Base-by-base conservation (phyloP, 352 stramenopile species). In the Globisporangium nodosum region DNA sequence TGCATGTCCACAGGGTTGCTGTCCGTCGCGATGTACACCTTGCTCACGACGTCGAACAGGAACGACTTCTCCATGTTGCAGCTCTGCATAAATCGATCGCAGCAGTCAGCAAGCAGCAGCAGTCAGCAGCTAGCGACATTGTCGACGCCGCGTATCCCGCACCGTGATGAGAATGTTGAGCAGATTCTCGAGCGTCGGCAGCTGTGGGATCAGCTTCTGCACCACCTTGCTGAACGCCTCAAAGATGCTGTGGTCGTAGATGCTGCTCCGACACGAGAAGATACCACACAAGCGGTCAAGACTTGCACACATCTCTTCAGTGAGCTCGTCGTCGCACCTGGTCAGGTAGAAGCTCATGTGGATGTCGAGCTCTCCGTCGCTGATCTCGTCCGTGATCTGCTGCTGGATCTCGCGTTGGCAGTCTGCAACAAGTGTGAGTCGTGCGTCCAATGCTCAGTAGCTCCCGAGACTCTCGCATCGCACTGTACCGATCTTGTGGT, bases 31-130 rank as follows among this genome's bases (percentile, higher is more conserved):
- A 99, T 98, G 76, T 99, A 99, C 33, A 99, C 81, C 68, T 99
- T 99, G 76, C 88, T 98, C n/a, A 98, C 93, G 12, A 99, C 96
- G 72, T 99, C 96, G 63, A 98, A 98, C 40, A 99, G 66, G 63
- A 99, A 99, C 39, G 94, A 97, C 69, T 99, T 99, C 63, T 99
- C 97, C 92, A 99, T 98, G 63, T 97, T 98, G 79, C 96, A 99
- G 54, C 88, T 98, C 70, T 88, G 72, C 1, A 30, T 60, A 11
- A 7, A 11, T 15, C n/a, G 18, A 30, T 31, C 53, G 46, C 16
- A 45, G n/a, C 40, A 55, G 15, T 51, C 24, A n/a, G 8, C 21
- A 37, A 27, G 12, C 47, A 18, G 8, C n/a, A 27, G n/a, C 45
- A 30, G 18, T 31, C 45, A 5, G n/a, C 18, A 21, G 5, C n/a